Conservation (phyloP, 768 basidiomycete genomes). For the Suillus subluteus region DNA sequence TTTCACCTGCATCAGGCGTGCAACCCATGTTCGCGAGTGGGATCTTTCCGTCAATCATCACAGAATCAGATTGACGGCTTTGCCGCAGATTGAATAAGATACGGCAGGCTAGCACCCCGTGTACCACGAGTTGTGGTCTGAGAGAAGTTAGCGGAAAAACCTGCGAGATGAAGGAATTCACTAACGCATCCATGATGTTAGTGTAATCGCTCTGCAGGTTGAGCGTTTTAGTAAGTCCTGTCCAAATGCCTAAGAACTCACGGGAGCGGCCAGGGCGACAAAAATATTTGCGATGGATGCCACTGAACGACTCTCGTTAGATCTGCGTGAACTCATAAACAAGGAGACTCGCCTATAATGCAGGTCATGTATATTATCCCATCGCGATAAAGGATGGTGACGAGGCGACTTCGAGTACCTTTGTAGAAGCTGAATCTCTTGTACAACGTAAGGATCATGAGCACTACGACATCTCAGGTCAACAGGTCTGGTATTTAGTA, state of each 20-base stretch:
- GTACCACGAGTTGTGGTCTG: constrained; percentile 2
- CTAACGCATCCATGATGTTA: background rate
- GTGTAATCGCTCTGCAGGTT: background rate
- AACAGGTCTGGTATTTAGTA: background rate
- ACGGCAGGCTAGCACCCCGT: constrained; percentile 6
- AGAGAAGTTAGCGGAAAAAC: background rate
- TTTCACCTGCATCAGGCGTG: background rate
- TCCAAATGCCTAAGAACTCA: background rate
- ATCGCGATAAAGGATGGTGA: constrained; percentile 1
- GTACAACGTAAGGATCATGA: constrained; percentile 1
- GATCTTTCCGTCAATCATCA: background rate
- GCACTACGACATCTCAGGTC: background rate
- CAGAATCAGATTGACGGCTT: background rate
- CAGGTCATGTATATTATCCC: background rate
- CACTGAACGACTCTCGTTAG: background rate
- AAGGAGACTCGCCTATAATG: background rate
- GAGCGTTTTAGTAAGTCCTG: background rate
- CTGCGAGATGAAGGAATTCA: background rate
- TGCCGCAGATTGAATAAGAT: constrained; percentile 9
- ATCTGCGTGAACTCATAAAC: background rate
- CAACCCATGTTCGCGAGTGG: background rate
- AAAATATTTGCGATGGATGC: background rate
- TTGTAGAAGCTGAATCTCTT: background rate
- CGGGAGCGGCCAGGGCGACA: background rate
- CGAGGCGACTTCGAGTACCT: background rate